These are phyloP conservation scores for Backusella morwellensis DNA, from an alignment of 192 early-diverging fungal species.

Conservation along the genomic window DNA sequence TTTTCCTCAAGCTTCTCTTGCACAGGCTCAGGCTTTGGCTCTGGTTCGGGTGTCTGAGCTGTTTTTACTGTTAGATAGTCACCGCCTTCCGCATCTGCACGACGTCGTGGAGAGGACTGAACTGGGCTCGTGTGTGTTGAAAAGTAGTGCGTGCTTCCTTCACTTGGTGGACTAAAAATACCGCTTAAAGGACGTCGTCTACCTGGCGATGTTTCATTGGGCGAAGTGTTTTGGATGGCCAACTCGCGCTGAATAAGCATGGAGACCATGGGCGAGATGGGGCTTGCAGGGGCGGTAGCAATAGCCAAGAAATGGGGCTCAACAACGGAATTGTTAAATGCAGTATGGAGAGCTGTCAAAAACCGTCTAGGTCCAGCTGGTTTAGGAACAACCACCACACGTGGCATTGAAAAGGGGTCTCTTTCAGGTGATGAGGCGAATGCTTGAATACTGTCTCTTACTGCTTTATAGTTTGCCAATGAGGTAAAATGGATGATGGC, in stretches of 20 bases:
- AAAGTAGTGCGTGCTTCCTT: not conserved
- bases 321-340: slow-evolving; percentile 48
- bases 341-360: slow-evolving; percentile 56
- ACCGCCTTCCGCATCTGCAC: not conserved
- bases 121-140: not conserved
- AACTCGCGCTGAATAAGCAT: not conserved
- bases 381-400: slow-evolving; percentile 59
- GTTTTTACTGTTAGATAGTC: not conserved
- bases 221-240: not conserved
- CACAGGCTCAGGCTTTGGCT: not conserved
- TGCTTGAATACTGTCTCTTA: slow-evolving; percentile 44
- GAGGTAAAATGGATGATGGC: slow-evolving; percentile 61
- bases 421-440: slow-evolving; percentile 16
- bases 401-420: slow-evolving; percentile 35
- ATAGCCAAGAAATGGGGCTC: slow-evolving; percentile 54
- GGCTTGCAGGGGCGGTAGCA: slow-evolving; percentile 49
- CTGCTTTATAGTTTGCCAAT: slow-evolving; percentile 48
- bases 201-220: not conserved
- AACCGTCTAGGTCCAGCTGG: slow-evolving; percentile 60
- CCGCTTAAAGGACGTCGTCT: not conserved
- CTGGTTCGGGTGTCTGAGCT: not conserved
- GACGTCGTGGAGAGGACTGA: not conserved
- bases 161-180: slow-evolving; percentile 5
- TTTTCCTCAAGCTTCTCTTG: not conserved
- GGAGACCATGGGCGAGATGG: not conserved